Evolutionary conservation across 139 green algal species (phyloP).

Genomic region (Coccomyxa sp.): DNA sequence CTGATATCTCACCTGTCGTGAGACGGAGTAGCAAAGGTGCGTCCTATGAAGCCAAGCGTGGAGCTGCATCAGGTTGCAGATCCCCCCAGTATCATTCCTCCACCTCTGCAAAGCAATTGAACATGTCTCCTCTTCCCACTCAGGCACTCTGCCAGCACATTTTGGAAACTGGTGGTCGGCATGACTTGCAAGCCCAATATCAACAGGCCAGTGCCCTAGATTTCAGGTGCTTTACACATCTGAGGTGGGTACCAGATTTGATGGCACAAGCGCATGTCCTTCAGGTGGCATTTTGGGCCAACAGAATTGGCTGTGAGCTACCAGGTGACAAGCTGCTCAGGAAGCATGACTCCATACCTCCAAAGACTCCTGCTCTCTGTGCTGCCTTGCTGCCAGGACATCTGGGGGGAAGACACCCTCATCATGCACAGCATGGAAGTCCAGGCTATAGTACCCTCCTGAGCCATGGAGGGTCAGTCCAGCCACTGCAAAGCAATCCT

Average conservation of each 20-base stretch:
- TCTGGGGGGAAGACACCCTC: slow-evolving; percentile 6
- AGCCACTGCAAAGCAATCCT: slow-evolving; percentile 44
- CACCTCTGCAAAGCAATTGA: slow-evolving; percentile 47
- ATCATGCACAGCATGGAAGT: not conserved
- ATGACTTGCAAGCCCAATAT: too few species aligned
- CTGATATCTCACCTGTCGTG: slow-evolving; percentile 34
- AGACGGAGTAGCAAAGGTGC: slow-evolving; percentile 77
- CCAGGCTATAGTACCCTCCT: not conserved
- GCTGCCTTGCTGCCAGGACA: slow-evolving; percentile 33
- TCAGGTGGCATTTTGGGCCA: too few species aligned
- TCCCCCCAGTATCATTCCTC: slow-evolving; percentile 17
- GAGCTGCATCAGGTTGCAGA: slow-evolving; percentile 46
- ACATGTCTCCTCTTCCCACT: too few species aligned
- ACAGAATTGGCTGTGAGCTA: too few species aligned
- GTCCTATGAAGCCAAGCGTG: slow-evolving; percentile 63
- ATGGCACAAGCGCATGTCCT: too few species aligned
- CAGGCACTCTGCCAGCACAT: too few species aligned
- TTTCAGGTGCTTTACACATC: too few species aligned
- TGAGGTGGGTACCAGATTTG: too few species aligned
- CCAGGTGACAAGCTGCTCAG: too few species aligned
- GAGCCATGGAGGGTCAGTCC: not conserved
- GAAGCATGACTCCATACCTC: too few species aligned
- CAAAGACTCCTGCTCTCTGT: slow-evolving; percentile 48
- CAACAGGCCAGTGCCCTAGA: too few species aligned
- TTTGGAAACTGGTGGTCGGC: too few species aligned